phyloP scores from a whole-genome alignment of 1,284 basidiomycete genomes.

The Leccinum subrobustum region DNA sequence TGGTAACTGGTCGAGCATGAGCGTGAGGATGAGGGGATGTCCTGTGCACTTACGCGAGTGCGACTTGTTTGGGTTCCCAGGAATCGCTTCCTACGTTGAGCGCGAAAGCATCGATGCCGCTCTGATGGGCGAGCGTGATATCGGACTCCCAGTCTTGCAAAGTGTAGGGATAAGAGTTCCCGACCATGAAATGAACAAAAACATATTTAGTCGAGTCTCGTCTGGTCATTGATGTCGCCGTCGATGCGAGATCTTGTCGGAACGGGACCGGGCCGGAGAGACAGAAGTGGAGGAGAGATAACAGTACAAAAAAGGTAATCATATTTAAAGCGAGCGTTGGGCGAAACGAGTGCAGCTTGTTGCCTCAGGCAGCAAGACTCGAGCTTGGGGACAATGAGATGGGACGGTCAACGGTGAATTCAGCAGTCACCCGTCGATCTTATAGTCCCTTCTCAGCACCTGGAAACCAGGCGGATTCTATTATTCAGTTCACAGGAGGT shows the following conservation, averaged over 20 bases:
- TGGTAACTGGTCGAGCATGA: conserved; percentile 36
- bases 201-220: conserved; percentile 48
- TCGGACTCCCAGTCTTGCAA: conserved; percentile 55
- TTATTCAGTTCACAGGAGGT: neutral
- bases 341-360: conserved; percentile 17
- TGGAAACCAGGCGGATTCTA: neutral
- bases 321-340: conserved; percentile 14
- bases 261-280: conserved; percentile 18
- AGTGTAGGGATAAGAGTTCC: conserved; percentile 66
- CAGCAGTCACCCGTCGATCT: neutral
- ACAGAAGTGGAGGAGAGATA: neutral
- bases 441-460: neutral
- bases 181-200: conserved; percentile 67
- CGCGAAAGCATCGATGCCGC: conserved; percentile 67
- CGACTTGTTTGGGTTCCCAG: conserved; percentile 65
- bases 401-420: neutral
- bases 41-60: conserved; percentile 55
- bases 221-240: conserved; percentile 7
- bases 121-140: conserved; percentile 54
- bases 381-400: neutral
- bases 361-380: conserved; percentile 15
- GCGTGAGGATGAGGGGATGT: conserved; percentile 1
- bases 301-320: conserved; percentile 10
- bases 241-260: neutral
- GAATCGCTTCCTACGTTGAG: conserved; percentile 64